Base-by-base conservation (phyloP, 2,329 filamentous ascomycete genomes). In the Bretziella fagacearum region DNA sequence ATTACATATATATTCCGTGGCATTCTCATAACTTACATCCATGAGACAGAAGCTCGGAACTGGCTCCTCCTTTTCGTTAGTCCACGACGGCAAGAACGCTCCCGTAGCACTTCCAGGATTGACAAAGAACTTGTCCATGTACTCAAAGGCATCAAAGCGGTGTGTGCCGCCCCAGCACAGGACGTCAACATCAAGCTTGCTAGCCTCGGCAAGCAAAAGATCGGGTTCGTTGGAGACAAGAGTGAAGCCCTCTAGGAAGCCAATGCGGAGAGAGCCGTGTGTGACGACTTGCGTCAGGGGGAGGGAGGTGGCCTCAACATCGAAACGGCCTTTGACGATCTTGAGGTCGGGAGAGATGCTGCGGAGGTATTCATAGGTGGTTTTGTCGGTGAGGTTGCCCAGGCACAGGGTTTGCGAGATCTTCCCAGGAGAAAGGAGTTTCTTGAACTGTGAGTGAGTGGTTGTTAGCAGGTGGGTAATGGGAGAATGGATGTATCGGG, bases 41-140 rank as follows among this genome's bases (percentile, higher is more conserved):
- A 96, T 95, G 62, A 96, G 65, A 59, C 91, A 94, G 63, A 96
- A 95, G 60, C 86, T 94, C 22, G 89, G 89, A 48, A 79, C 79
- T 20, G 81, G 82, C 47, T 89, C 82, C 58, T 83, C 76, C n/a
- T 65, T 68, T 33, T 71, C 72, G 44, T 65, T 64, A 17, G 65
- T 65, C 69, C 73, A 78, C 17, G 71, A 70, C 1, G 70, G 71
- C 18, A 71, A 65, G 53, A 74, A 75, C 2, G 76, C 76, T 7
- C 77, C 77, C 4, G 77, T 80, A 20, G 75, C 77, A 56, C 71
- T 79, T 3, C 77, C 77, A 2, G 77, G 77, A 57, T 80, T 81
- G 54, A 81, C 74, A 54, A 81, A 81, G 64, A 81, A 80, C 67
- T 80, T 80, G 65, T 79, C 76, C 72, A 79, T 79, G 60, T 80